Percentiles rank a stretch among this genome's conserved stretches.
phyloP scores from a whole-genome alignment of 805 yeast species.

The Sugiyamaella floridensis region DNA sequence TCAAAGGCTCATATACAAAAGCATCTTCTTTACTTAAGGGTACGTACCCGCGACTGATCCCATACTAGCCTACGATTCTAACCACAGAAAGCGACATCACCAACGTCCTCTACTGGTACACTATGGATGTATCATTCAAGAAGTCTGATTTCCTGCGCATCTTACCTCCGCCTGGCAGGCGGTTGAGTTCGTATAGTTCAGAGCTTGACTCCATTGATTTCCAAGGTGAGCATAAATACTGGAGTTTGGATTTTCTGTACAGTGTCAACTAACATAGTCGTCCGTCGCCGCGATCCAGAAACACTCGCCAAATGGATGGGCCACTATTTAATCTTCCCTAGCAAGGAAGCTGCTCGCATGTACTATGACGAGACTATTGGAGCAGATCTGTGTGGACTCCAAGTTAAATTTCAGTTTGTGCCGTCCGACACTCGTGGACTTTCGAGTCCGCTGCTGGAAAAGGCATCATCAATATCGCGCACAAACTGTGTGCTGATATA shows the following conservation, averaged over 20 bases:
- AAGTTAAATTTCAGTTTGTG: conserved; percentile 42
- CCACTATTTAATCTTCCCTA: conserved; percentile 48
- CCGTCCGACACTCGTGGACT: conserved; percentile 21
- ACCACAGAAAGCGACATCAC: conserved; percentile 8
- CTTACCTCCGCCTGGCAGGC: conserved; percentile 22
- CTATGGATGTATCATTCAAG: conserved; percentile 25
- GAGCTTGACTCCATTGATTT: conserved; percentile 18
- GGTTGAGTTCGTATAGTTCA: conserved; percentile 13
- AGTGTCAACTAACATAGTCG: conserved; percentile 21
- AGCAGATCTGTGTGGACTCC: conserved; percentile 45
- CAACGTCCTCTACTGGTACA: conserved; percentile 30
- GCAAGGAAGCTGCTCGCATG: conserved; percentile 42
- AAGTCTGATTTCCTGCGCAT: conserved; percentile 30
- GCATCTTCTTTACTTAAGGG: not conserved
- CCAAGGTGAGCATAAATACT: conserved; percentile 10
- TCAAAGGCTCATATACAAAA: too few relatives aligned
- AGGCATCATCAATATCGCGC: conserved; percentile 22
- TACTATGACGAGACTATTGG: conserved; percentile 46
- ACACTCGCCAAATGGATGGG: conserved; percentile 41
- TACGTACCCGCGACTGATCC: not conserved
- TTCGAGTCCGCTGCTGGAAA: conserved; percentile 21
- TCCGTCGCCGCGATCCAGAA: conserved; percentile 44
- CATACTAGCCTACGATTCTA: not conserved
- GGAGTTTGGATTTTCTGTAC: not conserved
- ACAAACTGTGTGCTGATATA: conserved; percentile 25